phyloP scores from a whole-genome alignment of 2,329 filamentous ascomycete genomes.

The Sporothrix brasiliensis region DNA sequence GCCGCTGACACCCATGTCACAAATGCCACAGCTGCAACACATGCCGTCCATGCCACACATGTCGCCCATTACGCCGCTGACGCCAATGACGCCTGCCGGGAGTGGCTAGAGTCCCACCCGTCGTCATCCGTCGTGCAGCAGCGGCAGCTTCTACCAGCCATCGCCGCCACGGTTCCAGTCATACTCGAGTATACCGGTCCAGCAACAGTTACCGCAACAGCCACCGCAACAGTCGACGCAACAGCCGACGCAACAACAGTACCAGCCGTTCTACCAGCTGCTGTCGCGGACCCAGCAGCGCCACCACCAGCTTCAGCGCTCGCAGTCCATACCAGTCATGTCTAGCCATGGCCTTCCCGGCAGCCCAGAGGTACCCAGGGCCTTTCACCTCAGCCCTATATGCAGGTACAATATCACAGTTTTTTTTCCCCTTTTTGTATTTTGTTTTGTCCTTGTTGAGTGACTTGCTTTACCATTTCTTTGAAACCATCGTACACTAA shows the following conservation, averaged over 20 bases:
- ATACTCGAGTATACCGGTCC: neutral
- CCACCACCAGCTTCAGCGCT: neutral
- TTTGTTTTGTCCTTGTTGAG: too few species aligned
- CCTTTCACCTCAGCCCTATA: neutral
- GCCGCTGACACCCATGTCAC: neutral
- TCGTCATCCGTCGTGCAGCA: slow-evolving; percentile 24
- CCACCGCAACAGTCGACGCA: too few species aligned
- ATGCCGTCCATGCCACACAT: slow-evolving; percentile 28
- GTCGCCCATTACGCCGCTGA: neutral
- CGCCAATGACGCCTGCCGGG: neutral
- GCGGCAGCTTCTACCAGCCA: slow-evolving; percentile 19
- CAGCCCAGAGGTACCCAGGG: neutral
- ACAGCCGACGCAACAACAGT: too few species aligned
- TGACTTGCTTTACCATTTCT: neutral
- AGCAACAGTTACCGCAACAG: neutral
- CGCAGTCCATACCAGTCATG: slow-evolving; percentile 7
- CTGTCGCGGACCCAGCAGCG: neutral
- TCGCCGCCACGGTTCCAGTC: slow-evolving; percentile 8
- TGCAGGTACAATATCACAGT: neutral
- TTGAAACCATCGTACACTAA: neutral
- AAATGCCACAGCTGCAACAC: too few species aligned
- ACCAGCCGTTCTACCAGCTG: neutral
- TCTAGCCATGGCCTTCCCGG: neutral
- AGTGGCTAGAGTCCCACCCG: neutral
- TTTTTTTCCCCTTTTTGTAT: too few species aligned